A percentile compares a stretch with the other conserved stretches of the same genome.
Conservation (phyloP, 169 alveolate species). For the Plasmodium gaboni region DNA sequence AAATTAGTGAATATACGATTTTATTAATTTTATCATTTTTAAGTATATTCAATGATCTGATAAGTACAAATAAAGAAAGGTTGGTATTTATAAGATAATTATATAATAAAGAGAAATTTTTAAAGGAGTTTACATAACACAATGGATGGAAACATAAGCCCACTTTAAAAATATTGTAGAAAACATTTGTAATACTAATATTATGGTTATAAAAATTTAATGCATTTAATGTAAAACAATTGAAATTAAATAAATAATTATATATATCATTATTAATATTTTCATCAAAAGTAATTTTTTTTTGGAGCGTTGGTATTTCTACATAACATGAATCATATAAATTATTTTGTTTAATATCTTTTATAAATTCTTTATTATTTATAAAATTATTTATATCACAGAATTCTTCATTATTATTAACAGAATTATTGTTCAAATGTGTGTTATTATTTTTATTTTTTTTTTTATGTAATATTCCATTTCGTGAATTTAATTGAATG, state of each 20-base stretch:
- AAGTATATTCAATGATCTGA: slow-evolving; percentile 38
- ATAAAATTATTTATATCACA: slow-evolving; percentile 12
- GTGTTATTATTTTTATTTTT: neutral
- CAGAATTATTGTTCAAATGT: neutral
- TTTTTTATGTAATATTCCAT: slow-evolving; percentile 68
- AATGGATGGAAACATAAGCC: slow-evolving; percentile 43
- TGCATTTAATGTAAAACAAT: slow-evolving; percentile 19
- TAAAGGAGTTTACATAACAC: slow-evolving; percentile 66
- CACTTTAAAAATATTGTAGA: slow-evolving; percentile 37
- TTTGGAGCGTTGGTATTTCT: slow-evolving; percentile 40
- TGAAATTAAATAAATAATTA: slow-evolving; percentile 50
- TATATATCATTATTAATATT: slow-evolving; percentile 44
- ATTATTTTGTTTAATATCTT: slow-evolving; percentile 16
- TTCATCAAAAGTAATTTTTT: slow-evolving; percentile 66
- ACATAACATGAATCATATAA: slow-evolving; percentile 15
- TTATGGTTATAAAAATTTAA: slow-evolving; percentile 10
- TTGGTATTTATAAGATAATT: slow-evolving; percentile 50
- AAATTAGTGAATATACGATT: slow-evolving; percentile 46
- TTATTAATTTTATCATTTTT: slow-evolving; percentile 51
- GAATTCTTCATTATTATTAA: slow-evolving; percentile 3
- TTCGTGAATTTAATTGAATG: slow-evolving; percentile 35
- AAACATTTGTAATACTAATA: slow-evolving; percentile 13
- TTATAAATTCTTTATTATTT: neutral
- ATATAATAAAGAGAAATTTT: slow-evolving; percentile 36
- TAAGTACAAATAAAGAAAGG: slow-evolving; percentile 43